phyloP scores from a whole-genome alignment of 2,329 filamentous ascomycete genomes.

The Beauveria asiatica region DNA sequence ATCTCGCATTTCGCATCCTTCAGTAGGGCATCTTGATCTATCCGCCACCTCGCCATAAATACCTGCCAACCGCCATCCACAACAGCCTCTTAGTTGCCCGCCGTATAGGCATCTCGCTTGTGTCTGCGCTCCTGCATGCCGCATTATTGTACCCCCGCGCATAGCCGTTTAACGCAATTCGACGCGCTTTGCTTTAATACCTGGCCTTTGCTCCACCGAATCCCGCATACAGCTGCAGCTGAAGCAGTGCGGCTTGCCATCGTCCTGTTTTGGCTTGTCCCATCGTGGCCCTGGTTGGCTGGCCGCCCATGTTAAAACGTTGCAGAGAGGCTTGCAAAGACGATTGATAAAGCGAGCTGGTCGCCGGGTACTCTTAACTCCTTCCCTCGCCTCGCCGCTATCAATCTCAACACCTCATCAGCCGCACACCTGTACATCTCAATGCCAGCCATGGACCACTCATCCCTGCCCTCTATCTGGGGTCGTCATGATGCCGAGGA shows the following conservation, averaged over 20 bases:
- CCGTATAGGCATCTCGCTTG: background rate
- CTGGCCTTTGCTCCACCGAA: conserved; percentile 1
- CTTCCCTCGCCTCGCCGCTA: background rate
- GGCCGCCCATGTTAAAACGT: background rate
- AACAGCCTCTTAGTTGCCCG: background rate
- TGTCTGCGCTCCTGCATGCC: background rate
- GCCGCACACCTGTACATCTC: background rate
- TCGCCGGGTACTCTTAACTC: background rate
- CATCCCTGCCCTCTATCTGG: conserved; percentile 20
- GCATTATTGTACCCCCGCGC: background rate
- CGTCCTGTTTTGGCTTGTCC: background rate
- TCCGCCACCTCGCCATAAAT: background rate
- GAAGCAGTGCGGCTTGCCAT: background rate
- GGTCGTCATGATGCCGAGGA: conserved; percentile 29
- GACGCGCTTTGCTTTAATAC: background rate
- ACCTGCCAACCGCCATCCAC: background rate
- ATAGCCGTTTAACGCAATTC: background rate
- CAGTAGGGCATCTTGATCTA: conserved; percentile 4
- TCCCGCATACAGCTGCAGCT: conserved; percentile 5
- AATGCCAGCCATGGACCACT: background rate
- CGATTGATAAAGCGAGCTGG: background rate
- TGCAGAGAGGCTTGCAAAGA: background rate
- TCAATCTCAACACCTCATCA: background rate
- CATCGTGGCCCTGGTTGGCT: background rate
- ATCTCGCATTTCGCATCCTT: conserved; percentile 7